Conservation (phyloP, 202 grass and related monocot species). For the Zoysia matrella region DNA sequence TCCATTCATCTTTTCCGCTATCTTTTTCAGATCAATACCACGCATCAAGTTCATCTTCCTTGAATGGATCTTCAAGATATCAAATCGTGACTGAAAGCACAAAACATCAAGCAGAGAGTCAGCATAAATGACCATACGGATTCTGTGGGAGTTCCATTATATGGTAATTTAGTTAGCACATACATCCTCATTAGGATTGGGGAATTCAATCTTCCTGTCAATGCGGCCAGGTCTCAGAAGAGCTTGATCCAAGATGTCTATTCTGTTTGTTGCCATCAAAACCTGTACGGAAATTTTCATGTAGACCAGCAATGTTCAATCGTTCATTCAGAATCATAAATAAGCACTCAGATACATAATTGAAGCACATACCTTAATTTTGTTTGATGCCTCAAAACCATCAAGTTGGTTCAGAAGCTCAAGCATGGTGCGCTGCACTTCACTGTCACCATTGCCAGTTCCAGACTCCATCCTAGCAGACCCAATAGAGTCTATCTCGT, state of each 20-base stretch:
- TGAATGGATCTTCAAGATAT: conserved; percentile 99
- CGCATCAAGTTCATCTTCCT: conserved; percentile 99
- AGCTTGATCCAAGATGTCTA: conserved; percentile 98
- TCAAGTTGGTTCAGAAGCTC: conserved; percentile 82
- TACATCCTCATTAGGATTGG: conserved; percentile 97
- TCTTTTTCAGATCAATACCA: conserved; percentile 98
- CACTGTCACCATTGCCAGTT: conserved; percentile 93
- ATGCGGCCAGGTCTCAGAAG: conserved; percentile 97
- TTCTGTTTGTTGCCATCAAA: conserved; percentile 98
- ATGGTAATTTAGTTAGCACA: conserved; percentile 15
- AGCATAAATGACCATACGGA: conserved; percentile 36
- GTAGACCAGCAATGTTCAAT: conserved; percentile 4
- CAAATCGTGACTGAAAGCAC: conserved; percentile 81
- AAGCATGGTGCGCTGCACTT: conserved; percentile 72
- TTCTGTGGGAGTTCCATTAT: background rate
- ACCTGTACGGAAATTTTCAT: conserved; percentile 62
- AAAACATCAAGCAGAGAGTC: conserved; percentile 23
- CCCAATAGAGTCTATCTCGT: conserved; percentile 98
- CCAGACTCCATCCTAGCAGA: conserved; percentile 98
- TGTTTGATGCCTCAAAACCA: conserved; percentile 99
- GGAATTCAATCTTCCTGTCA: conserved; percentile 99
- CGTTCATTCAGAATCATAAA: conserved; percentile 7
- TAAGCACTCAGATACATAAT: conserved; percentile 10
- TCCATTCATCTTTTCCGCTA: conserved; percentile 43
- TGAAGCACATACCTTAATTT: conserved; percentile 73